These are phyloP conservation scores for Tetradesmus obliquus DNA, from an alignment of 139 green algal species.

Conservation along the genomic window DNA sequence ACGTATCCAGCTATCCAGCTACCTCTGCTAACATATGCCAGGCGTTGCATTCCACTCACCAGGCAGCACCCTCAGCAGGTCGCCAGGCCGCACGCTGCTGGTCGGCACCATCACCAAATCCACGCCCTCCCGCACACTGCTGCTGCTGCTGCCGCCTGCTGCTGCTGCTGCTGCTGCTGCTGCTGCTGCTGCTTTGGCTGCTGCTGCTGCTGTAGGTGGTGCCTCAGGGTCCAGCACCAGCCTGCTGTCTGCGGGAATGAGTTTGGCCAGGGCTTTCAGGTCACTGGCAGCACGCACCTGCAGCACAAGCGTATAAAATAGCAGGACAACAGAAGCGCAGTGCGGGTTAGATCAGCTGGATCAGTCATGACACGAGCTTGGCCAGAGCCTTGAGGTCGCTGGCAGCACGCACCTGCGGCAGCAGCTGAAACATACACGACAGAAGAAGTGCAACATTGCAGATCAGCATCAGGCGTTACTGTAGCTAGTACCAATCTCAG, in stretches of 20 bases:
- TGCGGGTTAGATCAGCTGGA: no score
- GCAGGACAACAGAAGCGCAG: no score
- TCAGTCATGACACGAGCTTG: background rate
- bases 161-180: background rate
- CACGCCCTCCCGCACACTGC: conserved; percentile 19
- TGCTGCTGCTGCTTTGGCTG: background rate
- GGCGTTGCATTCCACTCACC: conserved; percentile 49
- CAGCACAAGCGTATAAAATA: background rate
- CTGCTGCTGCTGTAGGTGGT: background rate
- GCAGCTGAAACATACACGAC: no score
- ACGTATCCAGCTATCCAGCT: no score
- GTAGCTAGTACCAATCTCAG: conserved; percentile 16
- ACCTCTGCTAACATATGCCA: no score
- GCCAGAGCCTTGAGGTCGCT: conserved; percentile 67
- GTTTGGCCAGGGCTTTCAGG: conserved; percentile 72
- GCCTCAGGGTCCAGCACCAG: conserved; percentile 77
- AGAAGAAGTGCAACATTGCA: no score
- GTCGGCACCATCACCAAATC: conserved; percentile 70
- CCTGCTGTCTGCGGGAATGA: conserved; percentile 78
- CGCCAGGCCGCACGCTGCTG: conserved; percentile 59
- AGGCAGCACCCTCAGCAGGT: conserved; percentile 88
- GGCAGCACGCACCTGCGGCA: conserved; percentile 53
- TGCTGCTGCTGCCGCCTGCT: background rate
- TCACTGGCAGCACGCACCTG: conserved; percentile 67
- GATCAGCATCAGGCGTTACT: no score